phyloP scores from a whole-genome alignment of 768 basidiomycete genomes.

The Kwoniella pini region DNA sequence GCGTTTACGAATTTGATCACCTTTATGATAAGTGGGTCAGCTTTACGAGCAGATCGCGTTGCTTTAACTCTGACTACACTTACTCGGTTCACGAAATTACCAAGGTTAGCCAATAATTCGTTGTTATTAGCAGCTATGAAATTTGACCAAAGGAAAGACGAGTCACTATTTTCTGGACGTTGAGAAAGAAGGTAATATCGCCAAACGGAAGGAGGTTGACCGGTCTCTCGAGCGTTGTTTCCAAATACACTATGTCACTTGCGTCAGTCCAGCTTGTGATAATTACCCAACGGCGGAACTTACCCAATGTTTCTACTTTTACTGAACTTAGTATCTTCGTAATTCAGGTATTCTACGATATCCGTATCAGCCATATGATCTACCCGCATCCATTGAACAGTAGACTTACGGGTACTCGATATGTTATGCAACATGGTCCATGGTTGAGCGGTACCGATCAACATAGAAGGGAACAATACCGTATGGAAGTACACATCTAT shows the following conservation, averaged over 20 bases:
- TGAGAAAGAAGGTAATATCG: slow-evolving; percentile 91
- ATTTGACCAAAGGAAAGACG: slow-evolving; percentile 95
- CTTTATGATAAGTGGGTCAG: slow-evolving; percentile 18
- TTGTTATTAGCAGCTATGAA: slow-evolving; percentile 92
- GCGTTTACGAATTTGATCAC: slow-evolving; percentile 85
- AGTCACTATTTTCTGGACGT: slow-evolving; percentile 88
- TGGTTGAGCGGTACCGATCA: slow-evolving; percentile 80
- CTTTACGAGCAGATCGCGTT: neutral
- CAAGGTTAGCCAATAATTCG: slow-evolving; percentile 91
- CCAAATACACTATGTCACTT: slow-evolving; percentile 69
- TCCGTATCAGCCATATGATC: neutral
- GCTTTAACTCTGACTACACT: slow-evolving; percentile 13
- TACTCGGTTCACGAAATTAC: slow-evolving; percentile 93
- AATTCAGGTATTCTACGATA: slow-evolving; percentile 79
- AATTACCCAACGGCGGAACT: neutral
- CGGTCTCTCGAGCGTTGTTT: slow-evolving; percentile 87
- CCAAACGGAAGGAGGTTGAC: slow-evolving; percentile 92
- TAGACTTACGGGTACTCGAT: slow-evolving; percentile 79
- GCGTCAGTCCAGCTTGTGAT: slow-evolving; percentile 5
- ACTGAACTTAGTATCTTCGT: slow-evolving; percentile 98
- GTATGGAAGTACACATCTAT: slow-evolving; percentile 89
- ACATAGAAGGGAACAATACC: slow-evolving; percentile 86
- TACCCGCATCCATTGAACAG: neutral
- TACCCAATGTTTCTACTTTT: slow-evolving; percentile 89
- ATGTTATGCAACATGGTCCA: slow-evolving; percentile 96